Evolutionary conservation across 2,329 filamentous ascomycete species (phyloP).

Genomic region (Ophiostoma angusticollis): DNA sequence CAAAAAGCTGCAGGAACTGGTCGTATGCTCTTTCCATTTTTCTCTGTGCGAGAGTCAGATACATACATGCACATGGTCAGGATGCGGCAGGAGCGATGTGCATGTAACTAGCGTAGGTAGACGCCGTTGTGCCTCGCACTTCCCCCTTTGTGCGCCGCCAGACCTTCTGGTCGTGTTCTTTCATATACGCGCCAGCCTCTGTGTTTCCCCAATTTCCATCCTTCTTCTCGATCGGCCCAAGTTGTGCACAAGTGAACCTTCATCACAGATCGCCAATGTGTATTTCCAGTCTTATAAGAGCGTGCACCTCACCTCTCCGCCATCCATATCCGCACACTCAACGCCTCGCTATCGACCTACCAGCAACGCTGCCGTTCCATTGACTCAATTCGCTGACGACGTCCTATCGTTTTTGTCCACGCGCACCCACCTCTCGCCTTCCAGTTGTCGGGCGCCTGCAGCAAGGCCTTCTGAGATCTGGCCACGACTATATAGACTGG

Average conservation of each 20-base stretch:
- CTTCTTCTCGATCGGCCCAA: neutral
- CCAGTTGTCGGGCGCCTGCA: too few relatives aligned
- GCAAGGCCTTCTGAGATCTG: neutral
- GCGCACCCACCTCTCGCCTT: too few relatives aligned
- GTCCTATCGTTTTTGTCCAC: too few relatives aligned
- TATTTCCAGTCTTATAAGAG: neutral
- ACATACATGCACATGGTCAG: neutral
- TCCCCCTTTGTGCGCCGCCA: slow-evolving; percentile 1
- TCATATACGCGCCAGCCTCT: slow-evolving; percentile 1
- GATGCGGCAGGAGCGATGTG: slow-evolving; percentile 2
- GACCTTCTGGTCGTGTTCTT: slow-evolving; percentile 4
- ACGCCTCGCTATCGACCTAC: too few relatives aligned
- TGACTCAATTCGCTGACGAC: too few relatives aligned
- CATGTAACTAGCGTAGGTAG: too few relatives aligned
- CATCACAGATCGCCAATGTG: neutral
- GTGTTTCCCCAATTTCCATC: slow-evolving; percentile 1
- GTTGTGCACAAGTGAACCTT: neutral
- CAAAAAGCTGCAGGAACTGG: neutral
- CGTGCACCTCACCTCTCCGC: neutral
- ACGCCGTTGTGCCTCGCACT: neutral
- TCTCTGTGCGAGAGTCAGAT: too few relatives aligned
- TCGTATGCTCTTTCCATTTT: neutral
- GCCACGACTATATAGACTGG: slow-evolving; percentile 3
- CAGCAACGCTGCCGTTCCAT: too few relatives aligned
- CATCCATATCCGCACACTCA: neutral